phyloP scores from a whole-genome alignment of 164 flowering plant genomes.

The Paratinospora sagittata region DNA sequence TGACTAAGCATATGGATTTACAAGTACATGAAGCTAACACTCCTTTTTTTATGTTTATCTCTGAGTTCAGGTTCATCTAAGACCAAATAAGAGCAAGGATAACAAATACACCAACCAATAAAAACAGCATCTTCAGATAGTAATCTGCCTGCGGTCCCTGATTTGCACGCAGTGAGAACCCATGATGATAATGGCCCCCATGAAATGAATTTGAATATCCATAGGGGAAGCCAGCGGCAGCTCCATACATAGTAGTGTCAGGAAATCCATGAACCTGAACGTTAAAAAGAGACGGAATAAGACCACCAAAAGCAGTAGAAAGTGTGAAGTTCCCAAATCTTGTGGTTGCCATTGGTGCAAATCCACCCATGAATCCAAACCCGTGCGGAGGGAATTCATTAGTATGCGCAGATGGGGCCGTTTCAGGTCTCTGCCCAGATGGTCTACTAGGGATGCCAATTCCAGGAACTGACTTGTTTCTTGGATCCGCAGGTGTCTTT shows the following conservation, averaged over 20 bases:
- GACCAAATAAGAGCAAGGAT: constrained; percentile 40
- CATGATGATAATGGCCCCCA: constrained; percentile 47
- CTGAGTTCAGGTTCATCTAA: constrained; percentile 18
- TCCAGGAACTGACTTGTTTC: constrained; percentile 57
- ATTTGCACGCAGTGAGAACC: constrained; percentile 18
- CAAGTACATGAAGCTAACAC: constrained; percentile 10
- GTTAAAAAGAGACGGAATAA: constrained; percentile 48
- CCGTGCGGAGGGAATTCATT: constrained; percentile 37
- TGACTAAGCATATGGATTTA: constrained; percentile 1
- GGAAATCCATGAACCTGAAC: constrained; percentile 55
- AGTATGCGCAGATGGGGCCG: constrained; percentile 44
- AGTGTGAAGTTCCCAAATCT: constrained; percentile 49
- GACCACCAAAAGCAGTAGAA: constrained; percentile 55
- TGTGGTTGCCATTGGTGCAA: constrained; percentile 46
- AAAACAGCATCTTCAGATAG: constrained; percentile 40
- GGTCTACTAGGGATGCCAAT: constrained; percentile 62
- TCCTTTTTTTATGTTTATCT: constrained; percentile 6
- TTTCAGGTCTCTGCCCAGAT: constrained; percentile 66
- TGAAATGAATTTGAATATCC: constrained; percentile 40
- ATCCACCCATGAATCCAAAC: constrained; percentile 55
- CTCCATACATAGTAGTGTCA: constrained; percentile 45
- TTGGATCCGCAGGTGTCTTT: constrained; percentile 47
- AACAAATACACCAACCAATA: constrained; percentile 41
- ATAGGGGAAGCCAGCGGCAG: constrained; percentile 45
- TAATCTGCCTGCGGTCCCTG: constrained; percentile 45